phyloP scores from a whole-genome alignment of 1,139 yeast genomes.

The Nakaseomyces nivariensis region DNA sequence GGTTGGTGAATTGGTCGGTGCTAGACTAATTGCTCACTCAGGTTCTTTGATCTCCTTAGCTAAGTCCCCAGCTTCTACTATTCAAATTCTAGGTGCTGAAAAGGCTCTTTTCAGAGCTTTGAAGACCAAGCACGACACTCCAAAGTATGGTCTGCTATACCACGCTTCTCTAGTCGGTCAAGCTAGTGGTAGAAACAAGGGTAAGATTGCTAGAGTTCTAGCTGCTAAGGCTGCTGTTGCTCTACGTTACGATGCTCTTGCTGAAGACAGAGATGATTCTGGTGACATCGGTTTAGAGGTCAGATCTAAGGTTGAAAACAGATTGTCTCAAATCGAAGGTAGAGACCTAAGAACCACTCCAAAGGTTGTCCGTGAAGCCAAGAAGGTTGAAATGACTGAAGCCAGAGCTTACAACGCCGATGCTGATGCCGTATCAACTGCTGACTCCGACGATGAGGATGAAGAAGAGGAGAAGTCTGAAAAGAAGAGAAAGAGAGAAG shows the following conservation, averaged over 20 bases:
- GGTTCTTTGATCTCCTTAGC: constrained; percentile 92
- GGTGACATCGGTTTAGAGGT: constrained; percentile 90
- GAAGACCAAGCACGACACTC: constrained; percentile 97
- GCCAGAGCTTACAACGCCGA: constrained; percentile 88
- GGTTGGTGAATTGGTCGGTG: constrained; percentile 97
- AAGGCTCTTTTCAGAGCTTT: constrained; percentile 97
- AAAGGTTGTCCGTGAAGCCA: constrained; percentile 62
- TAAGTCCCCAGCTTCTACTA: constrained; percentile 97
- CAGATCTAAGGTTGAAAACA: constrained; percentile 86
- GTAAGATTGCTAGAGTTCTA: constrained; percentile 95
- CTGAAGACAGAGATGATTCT: constrained; percentile 93
- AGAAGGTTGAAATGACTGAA: constrained; percentile 76
- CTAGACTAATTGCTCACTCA: constrained; percentile 93
- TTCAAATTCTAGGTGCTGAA: constrained; percentile 98
- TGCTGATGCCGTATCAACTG: constrained; percentile 52
- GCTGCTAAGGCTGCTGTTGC: constrained; percentile 99
- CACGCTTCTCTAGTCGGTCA: constrained; percentile 97
- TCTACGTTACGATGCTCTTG: constrained; percentile 88
- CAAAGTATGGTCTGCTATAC: constrained; percentile 93
- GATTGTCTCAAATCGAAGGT: constrained; percentile 93
- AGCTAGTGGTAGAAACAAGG: constrained; percentile 96
- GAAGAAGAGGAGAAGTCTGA: constrained; percentile 32
- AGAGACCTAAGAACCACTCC: constrained; percentile 80
- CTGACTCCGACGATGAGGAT: constrained; percentile 34
- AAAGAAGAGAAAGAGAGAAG: constrained; percentile 34